Conservation (phyloP, 75 land plant genomes). For the Sequoiadendron giganteum region DNA sequence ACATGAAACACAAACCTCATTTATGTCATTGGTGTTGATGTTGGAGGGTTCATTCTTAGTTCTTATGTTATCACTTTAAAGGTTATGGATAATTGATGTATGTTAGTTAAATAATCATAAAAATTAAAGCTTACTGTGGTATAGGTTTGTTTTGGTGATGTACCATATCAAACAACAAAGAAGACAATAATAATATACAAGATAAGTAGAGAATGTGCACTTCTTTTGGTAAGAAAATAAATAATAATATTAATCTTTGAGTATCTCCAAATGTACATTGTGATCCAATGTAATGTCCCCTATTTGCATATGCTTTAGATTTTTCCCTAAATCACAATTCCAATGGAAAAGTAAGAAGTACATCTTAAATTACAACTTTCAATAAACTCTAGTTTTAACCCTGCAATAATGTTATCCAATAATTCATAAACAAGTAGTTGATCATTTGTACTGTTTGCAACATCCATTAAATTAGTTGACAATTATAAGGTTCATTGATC, state of each 20-base stretch:
- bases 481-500: too few species aligned
- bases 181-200: not conserved
- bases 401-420: too few species aligned
- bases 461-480: too few species aligned
- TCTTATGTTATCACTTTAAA: not conserved
- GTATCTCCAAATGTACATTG: not conserved
- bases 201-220: not conserved
- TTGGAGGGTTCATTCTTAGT: not conserved
- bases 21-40: not conserved
- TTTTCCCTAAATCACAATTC: too few species aligned
- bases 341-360: too few species aligned
- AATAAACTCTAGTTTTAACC: too few species aligned
- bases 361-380: too few species aligned
- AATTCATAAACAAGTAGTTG: too few species aligned
- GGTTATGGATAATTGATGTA: not conserved
- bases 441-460: too few species aligned
- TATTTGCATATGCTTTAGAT: too few species aligned
- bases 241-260: not conserved
- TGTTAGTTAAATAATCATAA: not conserved
- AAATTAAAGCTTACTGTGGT: not conserved
- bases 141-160: not conserved
- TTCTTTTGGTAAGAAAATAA: not conserved
- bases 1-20: not conserved
- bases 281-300: not conserved
- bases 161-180: not conserved